Conservation (phyloP, 768 basidiomycete species). For the Phlebiopsis gigantea region DNA sequence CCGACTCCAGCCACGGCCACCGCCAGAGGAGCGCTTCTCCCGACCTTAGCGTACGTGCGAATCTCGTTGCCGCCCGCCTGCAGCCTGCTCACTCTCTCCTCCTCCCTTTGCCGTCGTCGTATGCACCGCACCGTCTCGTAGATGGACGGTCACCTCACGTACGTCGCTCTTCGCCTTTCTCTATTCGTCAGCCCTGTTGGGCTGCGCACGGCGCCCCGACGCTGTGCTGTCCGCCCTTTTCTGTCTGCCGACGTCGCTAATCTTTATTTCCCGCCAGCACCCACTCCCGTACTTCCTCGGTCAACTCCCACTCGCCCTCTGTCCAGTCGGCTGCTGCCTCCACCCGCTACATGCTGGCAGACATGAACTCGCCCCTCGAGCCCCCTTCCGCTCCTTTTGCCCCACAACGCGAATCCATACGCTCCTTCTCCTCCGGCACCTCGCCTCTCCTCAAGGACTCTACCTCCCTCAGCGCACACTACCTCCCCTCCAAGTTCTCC, state of each 20-base stretch:
- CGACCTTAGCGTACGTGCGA: slow-evolving; percentile 16
- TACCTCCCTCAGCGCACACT: slow-evolving; percentile 58
- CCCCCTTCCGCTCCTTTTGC: slow-evolving; percentile 38
- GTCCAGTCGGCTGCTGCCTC: slow-evolving; percentile 42
- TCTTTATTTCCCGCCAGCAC: slow-evolving; percentile 2
- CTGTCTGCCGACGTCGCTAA: slow-evolving; percentile 9
- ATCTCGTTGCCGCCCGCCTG: slow-evolving; percentile 10
- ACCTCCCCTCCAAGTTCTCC: slow-evolving; percentile 74
- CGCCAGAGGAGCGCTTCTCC: slow-evolving; percentile 7
- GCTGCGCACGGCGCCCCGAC: neutral
- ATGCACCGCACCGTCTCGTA: slow-evolving; percentile 18
- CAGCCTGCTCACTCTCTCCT: slow-evolving; percentile 10
- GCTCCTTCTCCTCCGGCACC: slow-evolving; percentile 23
- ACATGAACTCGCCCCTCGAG: slow-evolving; percentile 31
- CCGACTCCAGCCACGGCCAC: slow-evolving; percentile 12
- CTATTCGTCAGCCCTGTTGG: neutral
- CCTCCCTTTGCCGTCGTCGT: slow-evolving; percentile 8
- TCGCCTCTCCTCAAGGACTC: slow-evolving; percentile 18
- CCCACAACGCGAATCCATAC: slow-evolving; percentile 18
- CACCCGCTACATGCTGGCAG: slow-evolving; percentile 42
- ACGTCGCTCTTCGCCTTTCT: slow-evolving; percentile 13
- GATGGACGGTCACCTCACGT: slow-evolving; percentile 22
- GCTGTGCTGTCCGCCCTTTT: neutral
- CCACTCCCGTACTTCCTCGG: slow-evolving; percentile 29
- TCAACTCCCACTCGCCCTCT: slow-evolving; percentile 34